Conservation (phyloP, 73 alveolate genomes). For the Tetrahymena thermophila region DNA sequence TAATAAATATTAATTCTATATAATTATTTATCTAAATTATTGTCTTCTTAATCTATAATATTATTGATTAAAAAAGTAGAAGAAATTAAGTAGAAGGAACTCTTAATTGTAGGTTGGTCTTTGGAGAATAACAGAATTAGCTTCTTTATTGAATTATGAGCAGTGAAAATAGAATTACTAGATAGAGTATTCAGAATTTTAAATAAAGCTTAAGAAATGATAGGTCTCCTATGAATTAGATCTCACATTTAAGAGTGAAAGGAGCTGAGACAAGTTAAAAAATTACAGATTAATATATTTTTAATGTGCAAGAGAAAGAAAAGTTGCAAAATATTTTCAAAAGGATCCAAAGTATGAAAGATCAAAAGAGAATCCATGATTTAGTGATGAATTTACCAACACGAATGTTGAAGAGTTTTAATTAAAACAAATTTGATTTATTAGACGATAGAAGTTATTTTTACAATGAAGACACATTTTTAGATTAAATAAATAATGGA, state of each 20-base stretch:
- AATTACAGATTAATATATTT: neutral
- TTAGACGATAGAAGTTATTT: neutral
- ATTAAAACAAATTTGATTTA: neutral
- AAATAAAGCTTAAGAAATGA: neutral
- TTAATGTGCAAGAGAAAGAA: neutral
- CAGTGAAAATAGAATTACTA: neutral
- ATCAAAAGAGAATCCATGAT: neutral
- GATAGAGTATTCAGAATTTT: neutral
- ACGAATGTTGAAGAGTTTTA: neutral
- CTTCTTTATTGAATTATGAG: neutral
- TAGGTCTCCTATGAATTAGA: neutral
- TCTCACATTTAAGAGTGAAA: neutral
- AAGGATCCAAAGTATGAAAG: neutral
- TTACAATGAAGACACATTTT: neutral
- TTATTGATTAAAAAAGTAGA: neutral
- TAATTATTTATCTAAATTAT: neutral
- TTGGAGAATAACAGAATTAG: no score
- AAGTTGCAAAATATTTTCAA: neutral
- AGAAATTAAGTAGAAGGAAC: neutral
- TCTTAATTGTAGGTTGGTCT: neutral
- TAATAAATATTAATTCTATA: no score
- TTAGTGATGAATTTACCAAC: neutral
- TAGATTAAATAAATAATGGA: neutral
- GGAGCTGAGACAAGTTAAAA: neutral
- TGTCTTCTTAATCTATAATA: neutral